Base-by-base conservation (phyloP, 2,329 filamentous ascomycete genomes). In the Akanthomyces muscarius region DNA sequence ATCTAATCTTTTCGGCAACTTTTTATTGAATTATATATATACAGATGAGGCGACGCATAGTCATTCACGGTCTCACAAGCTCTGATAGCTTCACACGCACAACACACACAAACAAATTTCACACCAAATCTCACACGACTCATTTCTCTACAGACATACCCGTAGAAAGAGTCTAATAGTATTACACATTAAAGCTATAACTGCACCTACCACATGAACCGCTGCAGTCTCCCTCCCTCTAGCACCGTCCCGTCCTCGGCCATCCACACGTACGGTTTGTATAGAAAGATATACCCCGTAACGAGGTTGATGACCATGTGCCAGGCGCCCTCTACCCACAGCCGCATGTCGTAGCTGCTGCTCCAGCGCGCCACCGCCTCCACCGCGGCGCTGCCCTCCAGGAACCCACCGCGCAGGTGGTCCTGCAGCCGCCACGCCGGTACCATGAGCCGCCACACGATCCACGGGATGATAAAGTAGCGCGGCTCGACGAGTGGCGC, bases 391-490 rank as follows among this genome's bases (percentile, higher is more conserved):
- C 23, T 61, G 25, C 58, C 48, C 58, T 44, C 48, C 18, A 61
- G 38, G 36, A 61, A 42, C 25, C 58, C 56, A 33, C 56, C 47
- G 5, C 42, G 45, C n/a, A 58, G 10, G 25, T 63, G 54, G 36
- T 63, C 54, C 38, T 28, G 5, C 23, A 64, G 44, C 23, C 56
- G 54, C 77, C 77, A 79, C 58, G 80, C 74, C 0, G 91, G 91
- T 0, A 96, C 77, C 70, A 96, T 84, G 8, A 98, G 77, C 0
- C 95, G 84, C 91, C 93, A 98, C 70, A 97, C 87, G 10, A 97
- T 84, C 92, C 92, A 99, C 0, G 94, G 93, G 14, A 97, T 82
- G 72, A 99, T 96, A 74, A 97, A 97, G 75, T 99, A 99, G 16
- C 95, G 86, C 16, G 95, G 95, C 74, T 99, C 95, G 11, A 99